These are phyloP conservation scores for Phialocephala subalpina DNA, from an alignment of 2,329 filamentous ascomycete species.

Conservation along the genomic window DNA sequence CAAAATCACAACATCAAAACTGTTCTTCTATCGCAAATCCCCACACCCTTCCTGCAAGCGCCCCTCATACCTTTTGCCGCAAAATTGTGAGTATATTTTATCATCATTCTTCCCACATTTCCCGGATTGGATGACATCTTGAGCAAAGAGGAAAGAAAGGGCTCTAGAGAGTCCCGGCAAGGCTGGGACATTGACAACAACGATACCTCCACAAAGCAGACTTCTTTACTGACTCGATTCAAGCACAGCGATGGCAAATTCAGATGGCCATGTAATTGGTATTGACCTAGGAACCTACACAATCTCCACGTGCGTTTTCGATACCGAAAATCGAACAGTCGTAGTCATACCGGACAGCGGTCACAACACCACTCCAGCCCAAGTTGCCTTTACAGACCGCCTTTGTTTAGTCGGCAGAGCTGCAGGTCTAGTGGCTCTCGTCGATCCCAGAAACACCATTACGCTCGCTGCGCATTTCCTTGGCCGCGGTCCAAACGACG, in stretches of 20 bases:
- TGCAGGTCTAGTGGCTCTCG: neutral
- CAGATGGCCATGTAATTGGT: neutral
- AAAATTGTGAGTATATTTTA: too few species aligned
- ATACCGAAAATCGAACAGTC: neutral
- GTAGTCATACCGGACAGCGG: neutral
- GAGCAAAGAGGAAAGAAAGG: too few species aligned
- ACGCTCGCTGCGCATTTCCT: neutral
- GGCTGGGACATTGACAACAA: too few species aligned
- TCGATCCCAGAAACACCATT: neutral
- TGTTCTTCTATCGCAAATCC: too few species aligned
- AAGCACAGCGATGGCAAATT: neutral
- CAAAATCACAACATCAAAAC: too few species aligned
- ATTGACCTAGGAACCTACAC: slow-evolving; percentile 6
- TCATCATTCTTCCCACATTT: too few species aligned
- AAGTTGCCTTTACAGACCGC: slow-evolving; percentile 4
- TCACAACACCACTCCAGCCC: neutral
- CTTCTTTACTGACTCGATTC: neutral
- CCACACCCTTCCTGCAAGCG: too few species aligned
- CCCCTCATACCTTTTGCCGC: too few species aligned
- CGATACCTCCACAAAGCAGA: too few species aligned
- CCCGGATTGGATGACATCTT: too few species aligned
- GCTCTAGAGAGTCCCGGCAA: too few species aligned
- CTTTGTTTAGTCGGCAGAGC: neutral
- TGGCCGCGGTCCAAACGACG: neutral
- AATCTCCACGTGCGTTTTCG: neutral